Evolutionary conservation across 2,329 filamentous ascomycete genomes (phyloP).

Genomic region (Colletotrichum sp.): DNA sequence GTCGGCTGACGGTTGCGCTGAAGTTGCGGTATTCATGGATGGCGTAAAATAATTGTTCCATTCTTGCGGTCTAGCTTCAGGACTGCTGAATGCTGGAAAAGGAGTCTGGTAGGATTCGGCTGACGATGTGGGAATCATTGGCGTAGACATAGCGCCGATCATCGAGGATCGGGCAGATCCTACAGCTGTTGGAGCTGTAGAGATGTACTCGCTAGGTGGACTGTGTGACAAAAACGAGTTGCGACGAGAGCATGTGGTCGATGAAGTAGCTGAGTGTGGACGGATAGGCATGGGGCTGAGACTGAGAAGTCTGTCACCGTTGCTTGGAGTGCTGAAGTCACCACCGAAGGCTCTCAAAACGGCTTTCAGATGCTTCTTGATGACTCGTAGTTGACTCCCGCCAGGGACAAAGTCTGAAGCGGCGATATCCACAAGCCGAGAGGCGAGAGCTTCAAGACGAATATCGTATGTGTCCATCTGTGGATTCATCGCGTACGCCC

Average conservation of each 20-base stretch:
- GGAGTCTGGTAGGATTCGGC: conserved; percentile 16
- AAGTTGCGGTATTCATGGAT: not conserved
- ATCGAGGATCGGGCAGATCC: conserved; percentile 5
- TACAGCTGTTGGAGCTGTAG: conserved; percentile 17
- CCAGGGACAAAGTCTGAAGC: not conserved
- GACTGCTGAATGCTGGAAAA: conserved; percentile 25
- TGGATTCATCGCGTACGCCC: not conserved
- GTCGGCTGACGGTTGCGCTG: not conserved
- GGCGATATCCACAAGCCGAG: not conserved
- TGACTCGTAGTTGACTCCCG: not conserved
- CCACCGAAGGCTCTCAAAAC: not conserved
- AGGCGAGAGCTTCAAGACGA: not conserved
- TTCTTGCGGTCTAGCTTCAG: conserved; percentile 26
- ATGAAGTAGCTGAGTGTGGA: not conserved
- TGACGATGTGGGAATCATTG: not conserved
- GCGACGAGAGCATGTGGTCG: not conserved
- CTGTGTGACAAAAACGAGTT: not conserved
- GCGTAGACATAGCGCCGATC: conserved; percentile 22
- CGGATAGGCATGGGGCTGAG: not conserved
- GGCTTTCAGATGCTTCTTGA: not conserved
- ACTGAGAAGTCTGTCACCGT: not conserved
- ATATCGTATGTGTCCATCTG: not conserved
- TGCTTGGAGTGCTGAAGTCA: not conserved
- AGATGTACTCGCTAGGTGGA: not conserved
- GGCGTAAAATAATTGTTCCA: conserved; percentile 22